A percentile compares a stretch with the other conserved stretches of the same genome.
These are phyloP conservation scores for Ustilago xerochloae DNA, from an alignment of 1,284 basidiomycete genomes.

Conservation along the genomic window DNA sequence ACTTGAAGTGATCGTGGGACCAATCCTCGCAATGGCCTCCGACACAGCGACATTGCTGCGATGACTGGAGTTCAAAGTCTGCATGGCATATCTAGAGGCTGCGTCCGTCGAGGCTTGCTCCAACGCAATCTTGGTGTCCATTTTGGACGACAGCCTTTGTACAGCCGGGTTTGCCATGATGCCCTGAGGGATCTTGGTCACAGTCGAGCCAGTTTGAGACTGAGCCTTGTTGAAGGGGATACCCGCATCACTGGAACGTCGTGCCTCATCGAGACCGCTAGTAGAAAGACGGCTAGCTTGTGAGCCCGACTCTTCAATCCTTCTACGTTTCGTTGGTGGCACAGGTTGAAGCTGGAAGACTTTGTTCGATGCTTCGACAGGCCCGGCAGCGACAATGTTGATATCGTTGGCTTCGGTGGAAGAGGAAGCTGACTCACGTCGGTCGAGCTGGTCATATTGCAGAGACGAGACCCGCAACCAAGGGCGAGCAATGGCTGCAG, in stretches of 20 bases:
- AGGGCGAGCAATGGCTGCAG: background rate
- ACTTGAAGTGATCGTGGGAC: background rate
- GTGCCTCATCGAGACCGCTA: constrained; percentile 15
- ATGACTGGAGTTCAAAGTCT: constrained; percentile 4
- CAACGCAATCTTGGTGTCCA: background rate
- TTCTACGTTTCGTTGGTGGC: constrained; percentile 30
- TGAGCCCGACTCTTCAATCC: constrained; percentile 12
- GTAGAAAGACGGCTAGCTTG: background rate
- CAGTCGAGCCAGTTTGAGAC: background rate
- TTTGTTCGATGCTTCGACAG: background rate
- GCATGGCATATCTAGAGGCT: background rate
- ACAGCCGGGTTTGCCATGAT: background rate
- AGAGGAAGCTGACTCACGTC: background rate
- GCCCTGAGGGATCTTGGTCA: background rate
- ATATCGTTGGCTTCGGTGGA: background rate
- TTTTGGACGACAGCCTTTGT: background rate
- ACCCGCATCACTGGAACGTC: constrained; percentile 27
- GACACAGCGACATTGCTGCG: background rate
- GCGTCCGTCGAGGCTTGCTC: background rate
- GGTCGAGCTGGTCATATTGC: background rate
- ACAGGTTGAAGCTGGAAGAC: constrained; percentile 33
- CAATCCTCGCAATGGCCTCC: background rate
- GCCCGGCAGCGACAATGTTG: background rate
- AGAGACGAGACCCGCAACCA: constrained; percentile 13
- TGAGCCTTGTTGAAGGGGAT: background rate